A percentile compares a stretch with the other conserved stretches of the same genome.
phyloP scores from a whole-genome alignment of 306 rosid genomes.

The Castanea sativa region DNA sequence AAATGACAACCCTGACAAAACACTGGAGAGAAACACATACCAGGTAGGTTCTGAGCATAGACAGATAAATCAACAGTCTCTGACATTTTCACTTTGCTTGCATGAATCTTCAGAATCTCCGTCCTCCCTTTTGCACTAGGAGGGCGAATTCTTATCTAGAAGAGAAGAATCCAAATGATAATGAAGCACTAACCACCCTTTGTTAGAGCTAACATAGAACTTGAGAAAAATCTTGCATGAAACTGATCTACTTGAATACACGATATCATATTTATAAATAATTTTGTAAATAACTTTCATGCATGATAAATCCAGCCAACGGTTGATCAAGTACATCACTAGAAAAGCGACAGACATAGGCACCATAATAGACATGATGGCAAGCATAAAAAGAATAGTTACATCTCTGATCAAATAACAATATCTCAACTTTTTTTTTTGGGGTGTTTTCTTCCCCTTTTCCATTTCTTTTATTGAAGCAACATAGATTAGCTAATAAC shows the following conservation, averaged over 20 bases:
- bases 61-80: conserved; percentile 76
- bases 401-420: neutral
- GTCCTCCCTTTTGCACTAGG: conserved; percentile 87
- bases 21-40: conserved; percentile 34
- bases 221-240: conserved; percentile 22
- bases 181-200: conserved; percentile 19
- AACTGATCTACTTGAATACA: conserved; percentile 5
- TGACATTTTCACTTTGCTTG: conserved; percentile 93
- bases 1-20: conserved; percentile 14
- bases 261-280: conserved; percentile 5
- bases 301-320: neutral
- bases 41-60: conserved; percentile 91
- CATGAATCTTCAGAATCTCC: conserved; percentile 88
- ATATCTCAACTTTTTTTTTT: neutral
- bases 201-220: conserved; percentile 19
- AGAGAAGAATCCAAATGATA: conserved; percentile 28
- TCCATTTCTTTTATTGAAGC: neutral
- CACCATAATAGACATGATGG: neutral
- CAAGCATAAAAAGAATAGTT: neutral
- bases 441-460: conserved; percentile 12
- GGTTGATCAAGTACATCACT: neutral
- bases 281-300: neutral
- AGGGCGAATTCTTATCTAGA: conserved; percentile 81
- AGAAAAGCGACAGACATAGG: neutral
- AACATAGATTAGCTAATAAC: conserved; percentile 25